Evolutionary conservation across 2,329 filamentous ascomycete genomes (phyloP), one percentile per base, ranked within the genome.

Genomic region (Chaetomium olivaceum): DNA sequence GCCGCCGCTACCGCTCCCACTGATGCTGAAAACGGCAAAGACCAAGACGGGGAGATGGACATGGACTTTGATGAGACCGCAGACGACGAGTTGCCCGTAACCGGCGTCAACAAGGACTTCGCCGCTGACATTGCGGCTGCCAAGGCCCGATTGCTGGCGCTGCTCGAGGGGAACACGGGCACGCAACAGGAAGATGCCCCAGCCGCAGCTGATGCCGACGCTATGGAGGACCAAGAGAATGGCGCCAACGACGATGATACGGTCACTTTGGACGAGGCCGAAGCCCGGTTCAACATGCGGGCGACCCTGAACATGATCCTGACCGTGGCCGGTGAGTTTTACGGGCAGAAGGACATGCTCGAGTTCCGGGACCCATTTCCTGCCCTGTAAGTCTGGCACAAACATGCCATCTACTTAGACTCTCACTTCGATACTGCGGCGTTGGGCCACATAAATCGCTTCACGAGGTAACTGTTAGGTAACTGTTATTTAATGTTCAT

Each of bases 261-360:
- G 58, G 70, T 68, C 2, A 71, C 73, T 3, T 71, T 70, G 14
- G 72, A 72, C 52, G 68, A 72, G 65, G 69, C 73, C 43, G 75
- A 80, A n/a, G 75, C 75, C 48, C 79, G 78, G 48, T 77, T 80
- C 72, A 86, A 84, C 74, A 82, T 82, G 80, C 82, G 85, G 31
- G 89, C 88, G n/a, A 93, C 92, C 50, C 82, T 97, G 39, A 93
- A 96, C 78, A 96, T 96, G 92, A 91, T 97, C 61, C 81, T 97
- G 71, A 95, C 91, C 0, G 84, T 97, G 43, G 89, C 91, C 57
- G 93, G 92, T 72, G 93, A 97, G 78, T 87, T 91, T 70, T 98
- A 93, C 77, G 93, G 94, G 1, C 94, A 98, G 78, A 84, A 89
- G 69, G 94, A 98, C 77, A 78, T 97, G 68, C 83, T 97, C 58